A percentile compares a stretch with the other conserved stretches of the same genome.
Evolutionary conservation across 1,284 basidiomycete genomes (phyloP).

Genomic region (Schizophyllum commune): DNA sequence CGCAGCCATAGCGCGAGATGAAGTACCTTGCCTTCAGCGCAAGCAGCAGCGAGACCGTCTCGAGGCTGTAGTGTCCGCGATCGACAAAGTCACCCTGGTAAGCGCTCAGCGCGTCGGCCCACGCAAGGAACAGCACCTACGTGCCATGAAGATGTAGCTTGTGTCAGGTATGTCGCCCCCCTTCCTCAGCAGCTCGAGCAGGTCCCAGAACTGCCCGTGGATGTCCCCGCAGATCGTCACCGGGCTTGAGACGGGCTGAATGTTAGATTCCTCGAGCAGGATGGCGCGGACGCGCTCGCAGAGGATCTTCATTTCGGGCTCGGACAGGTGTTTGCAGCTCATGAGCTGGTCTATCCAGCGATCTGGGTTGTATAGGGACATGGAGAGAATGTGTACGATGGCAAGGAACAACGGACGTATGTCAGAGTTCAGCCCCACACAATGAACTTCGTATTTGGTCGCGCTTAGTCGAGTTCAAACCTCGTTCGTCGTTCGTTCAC

Average conservation of each 20-base stretch:
- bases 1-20: background rate
- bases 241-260: slow-evolving; percentile 86
- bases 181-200: slow-evolving; percentile 83
- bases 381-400: background rate
- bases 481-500: no score
- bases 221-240: slow-evolving; percentile 94
- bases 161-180: slow-evolving; percentile 87
- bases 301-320: slow-evolving; percentile 85
- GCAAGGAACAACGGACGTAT: background rate
- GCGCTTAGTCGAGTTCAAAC: no score
- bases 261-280: slow-evolving; percentile 92
- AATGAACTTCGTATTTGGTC: no score
- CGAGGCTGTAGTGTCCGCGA: slow-evolving; percentile 93
- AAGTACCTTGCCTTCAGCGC: slow-evolving; percentile 84
- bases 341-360: slow-evolving; percentile 76
- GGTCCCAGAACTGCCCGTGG: slow-evolving; percentile 95
- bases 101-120: slow-evolving; percentile 16
- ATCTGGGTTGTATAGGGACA: slow-evolving; percentile 46
- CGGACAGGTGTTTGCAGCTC: slow-evolving; percentile 82
- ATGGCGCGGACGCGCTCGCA: slow-evolving; percentile 82
- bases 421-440: no score
- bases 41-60: slow-evolving; percentile 87
- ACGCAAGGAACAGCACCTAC: slow-evolving; percentile 35
- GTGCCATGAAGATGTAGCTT: slow-evolving; percentile 97
- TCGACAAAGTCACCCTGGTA: slow-evolving; percentile 94